These are phyloP conservation scores for Colletotrichum kahawae DNA, from an alignment of 2,329 filamentous ascomycete genomes.

Conservation along the genomic window DNA sequence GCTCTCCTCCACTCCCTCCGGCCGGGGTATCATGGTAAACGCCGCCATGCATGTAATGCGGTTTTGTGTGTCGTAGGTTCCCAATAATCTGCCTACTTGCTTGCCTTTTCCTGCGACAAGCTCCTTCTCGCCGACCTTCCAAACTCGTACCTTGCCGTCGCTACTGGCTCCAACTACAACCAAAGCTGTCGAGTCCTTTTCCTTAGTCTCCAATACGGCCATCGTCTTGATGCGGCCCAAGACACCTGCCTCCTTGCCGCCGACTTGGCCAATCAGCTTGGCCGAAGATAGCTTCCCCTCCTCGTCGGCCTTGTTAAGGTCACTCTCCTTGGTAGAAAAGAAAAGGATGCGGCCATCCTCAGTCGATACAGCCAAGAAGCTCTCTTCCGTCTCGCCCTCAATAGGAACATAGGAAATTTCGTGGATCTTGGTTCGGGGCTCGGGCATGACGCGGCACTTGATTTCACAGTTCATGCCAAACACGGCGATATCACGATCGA, in stretches of 20 bases:
- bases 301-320: constrained; percentile 42
- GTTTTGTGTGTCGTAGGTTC: constrained; percentile 83
- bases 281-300: constrained; percentile 57
- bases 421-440: constrained; percentile 79
- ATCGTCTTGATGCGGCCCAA: constrained; percentile 88
- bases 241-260: constrained; percentile 73
- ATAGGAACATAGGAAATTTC: constrained; percentile 74
- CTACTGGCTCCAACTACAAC: constrained; percentile 79
- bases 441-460: constrained; percentile 73
- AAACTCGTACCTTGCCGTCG: constrained; percentile 83
- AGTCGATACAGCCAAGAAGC: constrained; percentile 77
- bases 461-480: constrained; percentile 90
- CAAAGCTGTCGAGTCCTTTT: constrained; percentile 40
- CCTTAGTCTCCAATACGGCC: constrained; percentile 59
- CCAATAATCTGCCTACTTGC: constrained; percentile 70
- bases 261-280: constrained; percentile 76
- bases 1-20: constrained; percentile 65
- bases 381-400: constrained; percentile 52
- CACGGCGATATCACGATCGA: constrained; percentile 83
- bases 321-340: constrained; percentile 69
- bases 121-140: constrained; percentile 60
- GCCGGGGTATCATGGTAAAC: constrained; percentile 80
- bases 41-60: constrained; percentile 87
- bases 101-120: constrained; percentile 36
- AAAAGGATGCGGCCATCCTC: constrained; percentile 90